These are phyloP conservation scores for Pythium plurisporium DNA, from an alignment of 352 stramenopile species.

Conservation along the genomic window DNA sequence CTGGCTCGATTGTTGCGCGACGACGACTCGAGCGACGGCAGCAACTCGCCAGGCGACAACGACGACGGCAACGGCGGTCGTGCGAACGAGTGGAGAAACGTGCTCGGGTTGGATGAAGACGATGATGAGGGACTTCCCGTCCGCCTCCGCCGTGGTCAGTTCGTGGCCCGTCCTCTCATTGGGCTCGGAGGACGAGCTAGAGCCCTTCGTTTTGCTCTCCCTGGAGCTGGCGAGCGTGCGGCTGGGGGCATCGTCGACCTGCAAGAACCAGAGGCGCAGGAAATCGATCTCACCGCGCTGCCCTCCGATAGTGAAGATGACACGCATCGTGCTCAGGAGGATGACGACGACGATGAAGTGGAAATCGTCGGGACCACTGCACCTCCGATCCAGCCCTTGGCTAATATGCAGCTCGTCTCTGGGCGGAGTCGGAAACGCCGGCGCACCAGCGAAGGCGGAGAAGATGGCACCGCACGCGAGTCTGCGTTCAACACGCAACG, in stretches of 20 bases:
- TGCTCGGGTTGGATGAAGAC: constrained; percentile 8
- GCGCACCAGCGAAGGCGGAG: not conserved
- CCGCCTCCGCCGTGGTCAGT: not conserved
- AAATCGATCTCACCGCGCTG: constrained; percentile 69
- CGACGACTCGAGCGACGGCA: not conserved
- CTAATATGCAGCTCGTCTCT: not conserved
- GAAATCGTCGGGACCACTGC: constrained; percentile 43
- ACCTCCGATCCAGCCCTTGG: constrained; percentile 4
- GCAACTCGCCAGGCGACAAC: not conserved
- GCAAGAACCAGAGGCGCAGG: constrained; percentile 20
- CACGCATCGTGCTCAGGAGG: constrained; percentile 8
- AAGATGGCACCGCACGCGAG: not conserved
- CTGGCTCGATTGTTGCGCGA: not conserved
- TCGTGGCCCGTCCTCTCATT: not conserved
- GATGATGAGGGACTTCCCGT: not conserved
- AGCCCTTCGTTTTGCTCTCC: too few relatives aligned
- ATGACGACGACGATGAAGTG: constrained; percentile 44
- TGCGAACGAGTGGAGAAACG: not conserved
- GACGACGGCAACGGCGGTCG: not conserved
- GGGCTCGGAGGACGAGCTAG: not conserved
- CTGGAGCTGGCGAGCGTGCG: too few relatives aligned
- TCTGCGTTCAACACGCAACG: constrained; percentile 39
- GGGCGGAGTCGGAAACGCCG: constrained; percentile 35
- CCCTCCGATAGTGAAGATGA: constrained; percentile 46
- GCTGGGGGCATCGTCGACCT: not conserved